Percentiles rank a stretch among this genome's conserved stretches.
phyloP scores from a whole-genome alignment of 1,139 yeast genomes.

The Zhuliangozyma parablackwelliae region DNA sequence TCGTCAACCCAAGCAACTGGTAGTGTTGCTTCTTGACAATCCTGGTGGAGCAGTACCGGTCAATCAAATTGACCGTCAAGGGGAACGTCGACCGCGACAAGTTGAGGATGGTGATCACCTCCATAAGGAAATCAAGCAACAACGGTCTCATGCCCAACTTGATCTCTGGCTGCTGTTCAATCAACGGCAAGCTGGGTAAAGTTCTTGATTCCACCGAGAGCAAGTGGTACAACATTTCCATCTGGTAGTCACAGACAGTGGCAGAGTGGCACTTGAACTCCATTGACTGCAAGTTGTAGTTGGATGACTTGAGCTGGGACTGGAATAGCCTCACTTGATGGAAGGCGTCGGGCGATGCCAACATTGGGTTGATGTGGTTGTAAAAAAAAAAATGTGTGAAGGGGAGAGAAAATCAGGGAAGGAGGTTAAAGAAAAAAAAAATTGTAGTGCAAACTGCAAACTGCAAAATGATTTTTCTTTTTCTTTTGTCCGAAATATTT shows the following conservation, averaged over 20 bases:
- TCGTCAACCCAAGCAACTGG: conserved; percentile 65
- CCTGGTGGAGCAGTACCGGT: conserved; percentile 47
- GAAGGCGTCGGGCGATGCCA: conserved; percentile 31
- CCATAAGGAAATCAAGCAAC: conserved; percentile 50
- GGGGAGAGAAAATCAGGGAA: neutral
- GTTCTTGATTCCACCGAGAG: conserved; percentile 30
- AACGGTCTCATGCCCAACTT: conserved; percentile 47
- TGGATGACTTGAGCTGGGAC: conserved; percentile 29
- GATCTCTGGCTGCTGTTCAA: conserved; percentile 51
- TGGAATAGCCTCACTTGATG: conserved; percentile 33
- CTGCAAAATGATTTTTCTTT: too few relatives aligned
- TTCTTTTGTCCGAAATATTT: too few relatives aligned
- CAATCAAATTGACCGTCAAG: conserved; percentile 49
- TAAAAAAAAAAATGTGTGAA: neutral
- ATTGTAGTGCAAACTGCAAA: neutral
- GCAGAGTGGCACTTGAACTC: conserved; percentile 40
- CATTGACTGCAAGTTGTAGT: conserved; percentile 32
- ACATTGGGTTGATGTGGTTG: conserved; percentile 5
- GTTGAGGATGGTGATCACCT: conserved; percentile 45
- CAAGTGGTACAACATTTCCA: conserved; percentile 38
- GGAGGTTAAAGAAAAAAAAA: conserved; percentile 1
- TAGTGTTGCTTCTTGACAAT: conserved; percentile 54
- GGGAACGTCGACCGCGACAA: conserved; percentile 52
- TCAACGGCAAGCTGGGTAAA: conserved; percentile 34
- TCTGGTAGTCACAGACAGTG: conserved; percentile 36